phyloP scores from a whole-genome alignment of 2,329 filamentous ascomycete species.

The Colletotrichum sp. region DNA sequence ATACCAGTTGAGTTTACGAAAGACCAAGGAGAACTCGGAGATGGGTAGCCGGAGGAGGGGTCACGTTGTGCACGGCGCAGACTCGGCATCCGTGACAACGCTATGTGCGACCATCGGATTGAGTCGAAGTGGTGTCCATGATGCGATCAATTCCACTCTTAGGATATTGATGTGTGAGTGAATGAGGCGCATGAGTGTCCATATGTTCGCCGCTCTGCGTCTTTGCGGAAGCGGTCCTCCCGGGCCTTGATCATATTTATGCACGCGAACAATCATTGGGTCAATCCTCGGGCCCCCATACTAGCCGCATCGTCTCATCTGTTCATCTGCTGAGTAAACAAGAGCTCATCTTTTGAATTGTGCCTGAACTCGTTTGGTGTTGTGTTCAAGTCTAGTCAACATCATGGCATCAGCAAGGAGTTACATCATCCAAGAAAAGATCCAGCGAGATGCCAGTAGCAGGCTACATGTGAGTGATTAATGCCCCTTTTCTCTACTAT shows the following conservation, averaged over 20 bases:
- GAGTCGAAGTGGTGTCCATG: neutral
- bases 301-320: neutral
- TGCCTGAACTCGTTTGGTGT: neutral
- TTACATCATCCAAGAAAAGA: neutral
- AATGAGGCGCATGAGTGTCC: neutral
- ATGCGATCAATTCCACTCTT: neutral
- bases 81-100: neutral
- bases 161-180: neutral
- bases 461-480: neutral
- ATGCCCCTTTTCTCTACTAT: too few species aligned
- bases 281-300: neutral
- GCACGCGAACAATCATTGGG: neutral
- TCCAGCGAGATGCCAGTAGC: neutral
- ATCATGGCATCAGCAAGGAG: neutral
- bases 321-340: neutral
- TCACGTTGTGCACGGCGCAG: neutral
- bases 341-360: neutral
- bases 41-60: neutral
- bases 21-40: neutral
- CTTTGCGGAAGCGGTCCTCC: neutral
- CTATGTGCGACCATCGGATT: neutral
- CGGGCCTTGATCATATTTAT: neutral
- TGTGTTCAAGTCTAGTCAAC: neutral
- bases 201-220: neutral
- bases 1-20: neutral